Conservation (phyloP, 371 early-diverging fungal genomes). For the Zopfochytrium polystomum region DNA sequence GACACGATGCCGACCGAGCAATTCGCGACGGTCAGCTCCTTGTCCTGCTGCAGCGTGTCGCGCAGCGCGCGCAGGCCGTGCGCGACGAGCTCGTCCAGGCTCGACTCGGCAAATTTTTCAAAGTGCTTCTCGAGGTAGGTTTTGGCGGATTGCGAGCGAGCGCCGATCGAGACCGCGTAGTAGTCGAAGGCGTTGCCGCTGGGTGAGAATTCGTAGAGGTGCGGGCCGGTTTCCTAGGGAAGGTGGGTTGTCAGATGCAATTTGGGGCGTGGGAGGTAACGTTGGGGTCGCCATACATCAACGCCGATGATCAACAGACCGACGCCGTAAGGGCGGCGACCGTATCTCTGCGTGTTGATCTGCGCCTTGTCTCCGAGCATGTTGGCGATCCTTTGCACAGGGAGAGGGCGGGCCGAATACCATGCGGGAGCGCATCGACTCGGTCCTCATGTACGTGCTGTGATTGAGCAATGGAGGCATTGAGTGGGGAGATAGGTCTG, state of each 20-base stretch:
- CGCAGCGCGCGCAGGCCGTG: constrained; percentile 91
- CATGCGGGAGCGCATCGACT: constrained; percentile 91
- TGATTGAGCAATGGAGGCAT: no score
- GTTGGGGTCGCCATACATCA: constrained; percentile 64
- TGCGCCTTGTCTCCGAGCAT: constrained; percentile 95
- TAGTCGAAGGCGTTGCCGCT: constrained; percentile 93
- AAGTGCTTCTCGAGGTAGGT: constrained; percentile 92
- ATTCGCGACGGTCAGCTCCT: constrained; percentile 81
- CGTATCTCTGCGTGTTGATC: constrained; percentile 94
- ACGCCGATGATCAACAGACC: constrained; percentile 89
- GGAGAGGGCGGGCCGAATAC: constrained; percentile 85
- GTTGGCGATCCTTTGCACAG: constrained; percentile 82
- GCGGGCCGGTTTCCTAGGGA: constrained; percentile 83
- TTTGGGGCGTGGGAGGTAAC: not conserved
- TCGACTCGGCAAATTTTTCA: constrained; percentile 72
- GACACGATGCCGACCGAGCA: constrained; percentile 89
- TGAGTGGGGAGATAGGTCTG: no score
- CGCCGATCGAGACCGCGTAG: constrained; percentile 91
- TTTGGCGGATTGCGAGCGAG: constrained; percentile 94
- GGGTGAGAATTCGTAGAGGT: constrained; percentile 91
- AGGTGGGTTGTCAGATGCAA: not conserved
- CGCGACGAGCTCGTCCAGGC: constrained; percentile 79
- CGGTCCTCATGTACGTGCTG: constrained; percentile 93
- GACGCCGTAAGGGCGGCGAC: constrained; percentile 96
- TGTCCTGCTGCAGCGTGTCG: constrained; percentile 94